Percentiles rank a stretch among this genome's conserved stretches.
Evolutionary conservation across 352 stramenopile species (phyloP).

Genomic region (Bremia lactucae): DNA sequence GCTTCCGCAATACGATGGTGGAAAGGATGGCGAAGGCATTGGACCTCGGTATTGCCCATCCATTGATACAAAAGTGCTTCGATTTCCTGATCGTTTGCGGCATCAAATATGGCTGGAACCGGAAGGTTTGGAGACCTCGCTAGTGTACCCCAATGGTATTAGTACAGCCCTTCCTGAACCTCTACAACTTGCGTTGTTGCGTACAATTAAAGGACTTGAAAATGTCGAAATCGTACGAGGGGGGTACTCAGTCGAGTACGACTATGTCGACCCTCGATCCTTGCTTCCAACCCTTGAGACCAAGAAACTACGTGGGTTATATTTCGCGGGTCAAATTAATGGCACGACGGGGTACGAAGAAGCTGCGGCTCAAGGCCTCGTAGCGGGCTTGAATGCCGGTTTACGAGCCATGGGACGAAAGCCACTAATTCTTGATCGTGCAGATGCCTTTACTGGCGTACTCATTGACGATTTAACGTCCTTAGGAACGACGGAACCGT

Average conservation of each 20-base stretch:
- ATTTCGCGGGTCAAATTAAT: conserved; percentile 97
- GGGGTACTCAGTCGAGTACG: conserved; percentile 99
- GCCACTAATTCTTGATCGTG: conserved; percentile 88
- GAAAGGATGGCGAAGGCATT: conserved; percentile 49
- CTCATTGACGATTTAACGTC: conserved; percentile 98
- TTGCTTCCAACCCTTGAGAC: conserved; percentile 92
- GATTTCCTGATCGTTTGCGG: conserved; percentile 59
- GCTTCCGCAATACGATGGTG: conserved; percentile 88
- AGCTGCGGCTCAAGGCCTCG: conserved; percentile 93
- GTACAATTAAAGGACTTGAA: conserved; percentile 92
- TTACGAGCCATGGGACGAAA: conserved; percentile 50
- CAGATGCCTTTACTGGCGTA: conserved; percentile 95
- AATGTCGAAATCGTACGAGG: conserved; percentile 91
- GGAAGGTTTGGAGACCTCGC: conserved; percentile 91
- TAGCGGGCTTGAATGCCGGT: conserved; percentile 94
- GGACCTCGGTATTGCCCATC: conserved; percentile 93
- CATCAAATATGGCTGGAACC: conserved; percentile 96
- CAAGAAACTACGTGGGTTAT: conserved; percentile 88
- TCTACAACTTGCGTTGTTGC: conserved; percentile 91
- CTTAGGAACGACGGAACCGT: conserved; percentile 93
- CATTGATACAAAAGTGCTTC: conserved; percentile 93
- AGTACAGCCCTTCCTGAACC: conserved; percentile 86
- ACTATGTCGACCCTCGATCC: conserved; percentile 94
- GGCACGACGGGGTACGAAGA: conserved; percentile 99
- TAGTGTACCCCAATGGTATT: conserved; percentile 98